Evolutionary conservation across 2,329 filamentous ascomycete species (phyloP), one percentile per base, ranked within the genome.

Genomic region (Nemania diffusa): DNA sequence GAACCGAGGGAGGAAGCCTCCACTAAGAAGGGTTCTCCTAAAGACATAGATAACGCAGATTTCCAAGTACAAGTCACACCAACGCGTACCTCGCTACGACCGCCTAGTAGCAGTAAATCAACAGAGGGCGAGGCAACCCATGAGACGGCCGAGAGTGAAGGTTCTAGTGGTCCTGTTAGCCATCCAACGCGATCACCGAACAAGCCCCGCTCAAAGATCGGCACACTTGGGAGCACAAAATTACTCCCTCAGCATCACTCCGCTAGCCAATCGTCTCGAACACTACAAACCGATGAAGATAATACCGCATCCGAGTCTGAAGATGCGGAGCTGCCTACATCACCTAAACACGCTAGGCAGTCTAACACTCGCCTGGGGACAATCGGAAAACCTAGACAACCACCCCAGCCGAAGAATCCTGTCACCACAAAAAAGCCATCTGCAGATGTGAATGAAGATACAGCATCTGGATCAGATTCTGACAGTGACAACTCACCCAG

Each of bases 1-100:
- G 65, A 63, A 29, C 29, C 62, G 1, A 62, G 65, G 7, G 51
- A 61, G 0, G 59, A 73, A 0, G 67, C 72, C 4, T 66, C 69
- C 17, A 52, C 67, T 9, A 65, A 73, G 32, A 60, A 55, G 13
- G 68, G 69, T 5, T 69, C 70, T 27, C 60, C 56, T 24, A 68
- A 69, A n/a, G 74, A 78, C 22, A 78, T 78, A 3, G 81, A 84
- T 11, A 82, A 83, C n/a, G 82, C 82, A 51, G 84, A 85, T 62
- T 87, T 87, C 55, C 82, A 87, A 68, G 78, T 86, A 7, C 85
- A 86, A 66, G 76, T 79, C 22, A 85, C 84, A 1, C 84, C 84
- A 2, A 80, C 82, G 15, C 78, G 77, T 48, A 74, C 81, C 46
- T 71, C 68, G 53, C 72, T 78, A 73, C 32, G 67, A 71, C 50